Percentiles rank a stretch among this genome's conserved stretches.
phyloP scores from a whole-genome alignment of 306 rosid genomes.

The Fagus crenata region DNA sequence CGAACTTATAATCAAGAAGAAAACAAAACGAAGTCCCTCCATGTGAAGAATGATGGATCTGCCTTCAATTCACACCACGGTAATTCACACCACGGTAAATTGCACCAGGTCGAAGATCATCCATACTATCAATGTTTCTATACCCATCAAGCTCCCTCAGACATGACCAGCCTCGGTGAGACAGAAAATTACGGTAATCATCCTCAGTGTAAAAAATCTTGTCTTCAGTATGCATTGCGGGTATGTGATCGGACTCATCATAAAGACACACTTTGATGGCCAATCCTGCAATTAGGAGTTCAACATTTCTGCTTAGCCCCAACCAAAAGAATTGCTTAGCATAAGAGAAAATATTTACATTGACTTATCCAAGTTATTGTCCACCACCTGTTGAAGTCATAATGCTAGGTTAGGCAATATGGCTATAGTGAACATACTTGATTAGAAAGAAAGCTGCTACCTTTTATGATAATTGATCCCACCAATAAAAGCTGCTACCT shows the following conservation, averaged over 20 bases:
- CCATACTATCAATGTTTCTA: conserved; percentile 81
- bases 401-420: neutral
- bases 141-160: conserved; percentile 81
- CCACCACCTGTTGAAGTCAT: neutral
- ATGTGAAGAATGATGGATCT: neutral
- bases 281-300: conserved; percentile 65
- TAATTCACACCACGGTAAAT: conserved; percentile 78
- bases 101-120: conserved; percentile 87
- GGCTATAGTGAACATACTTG: neutral
- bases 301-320: conserved; percentile 16
- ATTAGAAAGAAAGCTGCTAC: neutral
- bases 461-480: conserved; percentile 10
- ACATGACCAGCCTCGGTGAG: conserved; percentile 75
- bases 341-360: neutral
- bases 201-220: conserved; percentile 82
- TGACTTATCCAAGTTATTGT: neutral
- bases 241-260: conserved; percentile 75
- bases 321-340: neutral
- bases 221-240: conserved; percentile 73
- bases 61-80: conserved; percentile 70
- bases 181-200: conserved; percentile 76
- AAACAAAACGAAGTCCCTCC: conserved; percentile 2
- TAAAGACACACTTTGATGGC: conserved; percentile 78
- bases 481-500: neutral
- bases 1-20: conserved; percentile 13